These are phyloP conservation scores for Raffaelea arxii DNA, from an alignment of 2,329 filamentous ascomycete species.

Conservation along the genomic window DNA sequence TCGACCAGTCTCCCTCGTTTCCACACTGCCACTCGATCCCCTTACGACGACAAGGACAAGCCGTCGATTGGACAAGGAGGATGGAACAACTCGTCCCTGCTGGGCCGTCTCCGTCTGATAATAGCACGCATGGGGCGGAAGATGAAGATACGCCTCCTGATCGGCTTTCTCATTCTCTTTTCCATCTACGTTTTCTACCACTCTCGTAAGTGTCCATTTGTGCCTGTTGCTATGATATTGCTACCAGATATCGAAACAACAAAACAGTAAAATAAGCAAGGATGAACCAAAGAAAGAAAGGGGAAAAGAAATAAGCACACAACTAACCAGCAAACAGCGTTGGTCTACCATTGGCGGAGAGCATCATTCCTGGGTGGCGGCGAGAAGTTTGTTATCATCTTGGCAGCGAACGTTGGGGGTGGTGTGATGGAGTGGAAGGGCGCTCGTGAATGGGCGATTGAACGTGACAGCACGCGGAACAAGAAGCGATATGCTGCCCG, in stretches of 20 bases:
- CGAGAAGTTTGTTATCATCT: conserved; percentile 83
- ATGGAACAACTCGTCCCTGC: conserved; percentile 32
- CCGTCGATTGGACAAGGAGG: conserved; percentile 49
- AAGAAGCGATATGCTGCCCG: conserved; percentile 77
- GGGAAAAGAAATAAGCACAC: too few relatives aligned
- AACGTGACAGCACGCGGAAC: conserved; percentile 90
- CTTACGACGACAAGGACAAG: conserved; percentile 73
- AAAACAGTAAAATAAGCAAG: too few relatives aligned
- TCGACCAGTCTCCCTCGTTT: conserved; percentile 73
- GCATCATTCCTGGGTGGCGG: conserved; percentile 69
- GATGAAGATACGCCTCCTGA: conserved; percentile 51
- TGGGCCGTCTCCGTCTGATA: conserved; percentile 36
- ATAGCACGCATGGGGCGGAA: conserved; percentile 50
- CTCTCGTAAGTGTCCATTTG: conserved; percentile 52
- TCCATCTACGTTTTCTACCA: conserved; percentile 59
- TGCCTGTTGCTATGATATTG: not conserved
- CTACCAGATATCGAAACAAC: too few relatives aligned
- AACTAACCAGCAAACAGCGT: conserved; percentile 26
- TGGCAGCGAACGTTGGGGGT: conserved; percentile 88
- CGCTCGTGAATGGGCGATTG: conserved; percentile 93
- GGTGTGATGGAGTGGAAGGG: conserved; percentile 99
- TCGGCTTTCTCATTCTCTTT: conserved; percentile 50
- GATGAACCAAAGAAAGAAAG: too few relatives aligned
- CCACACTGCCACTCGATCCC: conserved; percentile 27
- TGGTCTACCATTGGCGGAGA: conserved; percentile 58